Evolutionary conservation across 768 basidiomycete species (phyloP).

Genomic region (Amyloporia xantha): DNA sequence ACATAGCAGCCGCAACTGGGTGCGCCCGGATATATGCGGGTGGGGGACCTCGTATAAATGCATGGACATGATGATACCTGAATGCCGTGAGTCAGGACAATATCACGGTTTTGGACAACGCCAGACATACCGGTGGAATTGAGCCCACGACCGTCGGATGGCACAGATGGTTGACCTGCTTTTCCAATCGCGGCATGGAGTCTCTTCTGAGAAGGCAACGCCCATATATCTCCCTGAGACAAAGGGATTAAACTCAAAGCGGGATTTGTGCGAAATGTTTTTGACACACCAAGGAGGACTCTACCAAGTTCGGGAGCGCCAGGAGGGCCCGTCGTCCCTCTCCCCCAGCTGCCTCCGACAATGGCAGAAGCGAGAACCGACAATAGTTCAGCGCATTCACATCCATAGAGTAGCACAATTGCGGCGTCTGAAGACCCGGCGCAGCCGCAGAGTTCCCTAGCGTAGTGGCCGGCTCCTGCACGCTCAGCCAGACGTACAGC

Average conservation of each 20-base stretch:
- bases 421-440: conserved; percentile 42
- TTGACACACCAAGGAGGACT: conserved; percentile 67
- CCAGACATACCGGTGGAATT: conserved; percentile 45
- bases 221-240: conserved; percentile 80
- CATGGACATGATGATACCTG: conserved; percentile 88
- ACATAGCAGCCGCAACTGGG: conserved; percentile 54
- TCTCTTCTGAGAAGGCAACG: conserved; percentile 57
- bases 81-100: neutral
- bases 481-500: conserved; percentile 63
- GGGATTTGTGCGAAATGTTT: neutral
- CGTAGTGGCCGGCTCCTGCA: conserved; percentile 27
- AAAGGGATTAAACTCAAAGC: neutral
- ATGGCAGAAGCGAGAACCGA: conserved; percentile 65
- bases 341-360: conserved; percentile 13
- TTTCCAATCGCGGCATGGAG: conserved; percentile 85
- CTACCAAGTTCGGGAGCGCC: conserved; percentile 82
- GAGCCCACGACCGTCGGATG: conserved; percentile 41
- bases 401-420: conserved; percentile 63
- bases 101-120: neutral
- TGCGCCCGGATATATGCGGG: conserved; percentile 22
- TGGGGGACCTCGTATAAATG: conserved; percentile 48
- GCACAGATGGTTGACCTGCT: conserved; percentile 23
- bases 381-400: conserved; percentile 95
- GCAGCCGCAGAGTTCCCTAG: conserved; percentile 53
- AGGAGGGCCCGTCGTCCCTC: conserved; percentile 35